phyloP scores from a whole-genome alignment of 768 basidiomycete species.

The Podaxis rugospora region DNA sequence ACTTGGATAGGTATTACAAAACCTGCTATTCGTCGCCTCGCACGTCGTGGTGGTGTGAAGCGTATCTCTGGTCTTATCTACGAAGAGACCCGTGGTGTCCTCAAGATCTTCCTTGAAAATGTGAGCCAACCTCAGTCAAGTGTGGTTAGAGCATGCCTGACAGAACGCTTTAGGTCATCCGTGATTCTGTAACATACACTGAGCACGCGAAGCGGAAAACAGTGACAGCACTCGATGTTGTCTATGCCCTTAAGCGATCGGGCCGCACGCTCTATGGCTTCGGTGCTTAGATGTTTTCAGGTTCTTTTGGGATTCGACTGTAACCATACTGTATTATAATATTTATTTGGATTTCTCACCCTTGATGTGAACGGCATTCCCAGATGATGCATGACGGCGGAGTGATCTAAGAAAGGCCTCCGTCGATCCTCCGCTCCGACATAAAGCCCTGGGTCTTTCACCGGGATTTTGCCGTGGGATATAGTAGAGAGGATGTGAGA shows the following conservation, averaged over 20 bases:
- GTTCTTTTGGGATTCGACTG: constrained; percentile 12
- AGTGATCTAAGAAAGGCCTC: constrained; percentile 12
- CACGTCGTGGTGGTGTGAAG: constrained; percentile 97
- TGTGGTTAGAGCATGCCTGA: constrained; percentile 26
- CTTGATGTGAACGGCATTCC: neutral
- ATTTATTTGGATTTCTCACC: constrained; percentile 3
- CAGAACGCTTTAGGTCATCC: constrained; percentile 62
- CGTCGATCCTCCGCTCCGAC: constrained; percentile 39
- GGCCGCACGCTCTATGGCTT: constrained; percentile 91
- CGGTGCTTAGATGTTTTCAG: constrained; percentile 57
- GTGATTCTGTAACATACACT: constrained; percentile 97
- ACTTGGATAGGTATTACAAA: constrained; percentile 71
- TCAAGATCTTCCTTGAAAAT: constrained; percentile 92
- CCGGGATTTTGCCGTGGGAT: constrained; percentile 34
- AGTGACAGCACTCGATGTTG: constrained; percentile 92
- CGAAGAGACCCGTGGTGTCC: constrained; percentile 92
- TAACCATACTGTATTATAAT: constrained; percentile 10
- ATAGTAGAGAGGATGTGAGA: constrained; percentile 19
- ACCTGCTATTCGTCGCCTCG: constrained; percentile 92
- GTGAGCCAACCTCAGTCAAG: constrained; percentile 34
- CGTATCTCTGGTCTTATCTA: constrained; percentile 93
- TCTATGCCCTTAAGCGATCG: constrained; percentile 81
- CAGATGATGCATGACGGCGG: neutral
- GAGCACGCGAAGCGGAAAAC: constrained; percentile 97
- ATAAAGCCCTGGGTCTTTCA: constrained; percentile 24